Conservation (phyloP, 225 moss, liverwort and hornwort species). For the Physcomitrellopsis africana region DNA sequence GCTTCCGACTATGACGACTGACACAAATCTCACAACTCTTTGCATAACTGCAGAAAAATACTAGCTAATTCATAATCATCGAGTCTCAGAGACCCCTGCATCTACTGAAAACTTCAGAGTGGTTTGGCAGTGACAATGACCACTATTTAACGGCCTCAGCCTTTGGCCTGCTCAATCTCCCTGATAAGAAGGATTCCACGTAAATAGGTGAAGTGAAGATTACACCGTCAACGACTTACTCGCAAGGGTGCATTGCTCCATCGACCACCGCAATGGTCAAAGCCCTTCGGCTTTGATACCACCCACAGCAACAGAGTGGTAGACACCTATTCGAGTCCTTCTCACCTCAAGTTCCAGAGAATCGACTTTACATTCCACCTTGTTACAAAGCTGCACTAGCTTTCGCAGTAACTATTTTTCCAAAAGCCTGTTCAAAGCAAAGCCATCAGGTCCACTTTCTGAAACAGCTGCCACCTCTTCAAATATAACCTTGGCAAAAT, state of each 20-base stretch:
- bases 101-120: constrained; percentile 47
- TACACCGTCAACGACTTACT: constrained; percentile 22
- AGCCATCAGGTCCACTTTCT: neutral
- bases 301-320: neutral
- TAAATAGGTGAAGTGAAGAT: constrained; percentile 23
- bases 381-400: constrained; percentile 39
- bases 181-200: constrained; percentile 34
- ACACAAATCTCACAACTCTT: constrained; percentile 49
- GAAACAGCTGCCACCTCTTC: neutral
- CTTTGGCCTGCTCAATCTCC: constrained; percentile 33
- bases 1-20: constrained; percentile 36
- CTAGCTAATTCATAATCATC: constrained; percentile 41
- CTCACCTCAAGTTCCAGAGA: constrained; percentile 33
- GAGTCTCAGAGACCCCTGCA: constrained; percentile 25
- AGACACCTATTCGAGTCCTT: constrained; percentile 20
- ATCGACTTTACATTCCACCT: constrained; percentile 39
- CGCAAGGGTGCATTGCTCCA: constrained; percentile 16
- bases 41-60: constrained; percentile 53
- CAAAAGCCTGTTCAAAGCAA: constrained; percentile 25
- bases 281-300: constrained; percentile 28
- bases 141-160: constrained; percentile 37
- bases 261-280: constrained; percentile 24
- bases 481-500: neutral
- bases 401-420: constrained; percentile 38
- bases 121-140: constrained; percentile 41